phyloP scores from a whole-genome alignment of 441 rosid species.

The Kokia cookei region DNA sequence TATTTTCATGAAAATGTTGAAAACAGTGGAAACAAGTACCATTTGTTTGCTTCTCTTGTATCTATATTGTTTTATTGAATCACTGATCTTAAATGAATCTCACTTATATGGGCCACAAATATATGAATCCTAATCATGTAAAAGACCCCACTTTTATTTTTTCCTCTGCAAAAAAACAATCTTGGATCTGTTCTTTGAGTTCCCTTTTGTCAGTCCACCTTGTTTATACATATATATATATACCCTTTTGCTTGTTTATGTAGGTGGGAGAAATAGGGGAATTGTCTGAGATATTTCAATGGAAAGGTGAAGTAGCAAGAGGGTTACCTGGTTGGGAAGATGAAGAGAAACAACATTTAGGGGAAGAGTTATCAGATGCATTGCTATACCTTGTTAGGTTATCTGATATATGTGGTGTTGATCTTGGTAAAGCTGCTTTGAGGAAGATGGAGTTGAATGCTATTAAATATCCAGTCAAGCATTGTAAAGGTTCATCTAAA shows the following conservation, averaged over 20 bases:
- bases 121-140: neutral
- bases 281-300: constrained; percentile 88
- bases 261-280: constrained; percentile 95
- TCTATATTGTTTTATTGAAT: neutral
- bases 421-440: constrained; percentile 76
- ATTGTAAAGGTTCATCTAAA: constrained; percentile 11
- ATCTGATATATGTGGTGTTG: constrained; percentile 70
- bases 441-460: constrained; percentile 74
- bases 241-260: too few species aligned
- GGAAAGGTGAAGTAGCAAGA: constrained; percentile 88
- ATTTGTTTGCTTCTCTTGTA: neutral
- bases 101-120: neutral
- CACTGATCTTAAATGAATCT: neutral
- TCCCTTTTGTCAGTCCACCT: neutral
- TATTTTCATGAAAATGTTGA: neutral
- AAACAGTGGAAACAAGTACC: neutral
- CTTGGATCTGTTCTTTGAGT: neutral
- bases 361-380: constrained; percentile 90
- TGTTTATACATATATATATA: neutral
- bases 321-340: constrained; percentile 84
- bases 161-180: neutral
- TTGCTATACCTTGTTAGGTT: constrained; percentile 82
- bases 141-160: neutral
- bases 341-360: constrained; percentile 73
- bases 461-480: constrained; percentile 54